phyloP scores from a whole-genome alignment of 345 rosid species.

The Lepidium africanum region DNA sequence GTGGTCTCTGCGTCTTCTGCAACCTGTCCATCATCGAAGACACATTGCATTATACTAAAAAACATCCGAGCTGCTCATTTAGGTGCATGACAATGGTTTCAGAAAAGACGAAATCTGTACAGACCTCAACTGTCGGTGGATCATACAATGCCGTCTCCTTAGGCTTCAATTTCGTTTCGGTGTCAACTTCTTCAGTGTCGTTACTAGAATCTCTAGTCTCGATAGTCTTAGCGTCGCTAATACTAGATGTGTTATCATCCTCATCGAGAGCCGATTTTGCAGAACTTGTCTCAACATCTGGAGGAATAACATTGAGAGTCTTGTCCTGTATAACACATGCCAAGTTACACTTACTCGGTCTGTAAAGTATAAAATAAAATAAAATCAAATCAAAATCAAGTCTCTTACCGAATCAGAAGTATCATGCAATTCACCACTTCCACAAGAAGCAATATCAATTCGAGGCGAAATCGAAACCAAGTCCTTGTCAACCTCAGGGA shows the following conservation, averaged over 20 bases:
- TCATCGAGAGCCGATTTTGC: constrained; percentile 9
- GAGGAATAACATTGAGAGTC: constrained; percentile 13
- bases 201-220: constrained; percentile 25
- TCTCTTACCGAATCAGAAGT: constrained; percentile 42
- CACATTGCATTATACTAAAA: not conserved
- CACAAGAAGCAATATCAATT: constrained; percentile 43
- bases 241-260: constrained; percentile 8
- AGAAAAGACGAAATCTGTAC: not conserved
- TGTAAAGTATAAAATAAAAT: not conserved
- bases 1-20: constrained; percentile 21
- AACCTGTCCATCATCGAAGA: constrained; percentile 29
- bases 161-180: constrained; percentile 21
- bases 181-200: not conserved
- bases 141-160: constrained; percentile 24
- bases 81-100: not conserved
- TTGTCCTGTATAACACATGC: constrained; percentile 24
- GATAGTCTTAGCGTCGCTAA: constrained; percentile 26
- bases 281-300: constrained; percentile 24
- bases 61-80: not conserved
- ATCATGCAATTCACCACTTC: constrained; percentile 43
- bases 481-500: constrained; percentile 42
- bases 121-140: constrained; percentile 30
- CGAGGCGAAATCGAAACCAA: constrained; percentile 32
- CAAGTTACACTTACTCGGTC: not conserved
- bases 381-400: constrained; percentile 21